phyloP scores from a whole-genome alignment of 2,329 filamentous ascomycete genomes.

The Penicillium sp. region DNA sequence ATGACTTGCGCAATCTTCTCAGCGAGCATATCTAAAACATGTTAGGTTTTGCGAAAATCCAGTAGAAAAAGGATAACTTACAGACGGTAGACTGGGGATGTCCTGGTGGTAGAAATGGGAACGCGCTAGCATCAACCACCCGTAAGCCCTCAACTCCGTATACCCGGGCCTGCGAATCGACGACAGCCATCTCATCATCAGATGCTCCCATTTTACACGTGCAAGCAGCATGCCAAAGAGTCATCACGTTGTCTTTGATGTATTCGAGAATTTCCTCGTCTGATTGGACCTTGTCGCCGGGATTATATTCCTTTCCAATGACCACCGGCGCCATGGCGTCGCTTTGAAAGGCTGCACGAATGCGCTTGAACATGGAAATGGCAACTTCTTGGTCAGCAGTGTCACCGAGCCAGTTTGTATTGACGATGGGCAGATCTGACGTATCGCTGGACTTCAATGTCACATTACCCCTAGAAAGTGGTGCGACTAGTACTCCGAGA shows the following conservation, averaged over 20 bases:
- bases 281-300: slow-evolving; percentile 41
- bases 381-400: slow-evolving; percentile 49
- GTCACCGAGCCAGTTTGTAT: slow-evolving; percentile 52
- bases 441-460: slow-evolving; percentile 37
- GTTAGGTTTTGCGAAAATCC: slow-evolving; percentile 3
- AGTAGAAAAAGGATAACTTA: slow-evolving; percentile 5
- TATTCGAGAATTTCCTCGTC: slow-evolving; percentile 49
- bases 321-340: slow-evolving; percentile 33
- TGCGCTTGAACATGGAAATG: slow-evolving; percentile 49
- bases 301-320: slow-evolving; percentile 42
- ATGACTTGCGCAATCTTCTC: slow-evolving; percentile 26
- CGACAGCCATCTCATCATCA: slow-evolving; percentile 33
- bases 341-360: slow-evolving; percentile 42
- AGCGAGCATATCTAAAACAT: slow-evolving; percentile 26
- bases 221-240: slow-evolving; percentile 33
- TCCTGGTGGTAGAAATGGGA: slow-evolving; percentile 45
- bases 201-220: slow-evolving; percentile 37
- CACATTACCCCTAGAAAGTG: slow-evolving; percentile 51
- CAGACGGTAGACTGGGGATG: slow-evolving; percentile 40
- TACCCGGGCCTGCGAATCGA: slow-evolving; percentile 36
- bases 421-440: slow-evolving; percentile 46
- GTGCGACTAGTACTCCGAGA: slow-evolving; percentile 30
- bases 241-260: slow-evolving; percentile 34
- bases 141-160: slow-evolving; percentile 35
- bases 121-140: slow-evolving; percentile 41